These are phyloP conservation scores for Sicyos edulis DNA, from an alignment of 306 rosid genomes.

Conservation along the genomic window DNA sequence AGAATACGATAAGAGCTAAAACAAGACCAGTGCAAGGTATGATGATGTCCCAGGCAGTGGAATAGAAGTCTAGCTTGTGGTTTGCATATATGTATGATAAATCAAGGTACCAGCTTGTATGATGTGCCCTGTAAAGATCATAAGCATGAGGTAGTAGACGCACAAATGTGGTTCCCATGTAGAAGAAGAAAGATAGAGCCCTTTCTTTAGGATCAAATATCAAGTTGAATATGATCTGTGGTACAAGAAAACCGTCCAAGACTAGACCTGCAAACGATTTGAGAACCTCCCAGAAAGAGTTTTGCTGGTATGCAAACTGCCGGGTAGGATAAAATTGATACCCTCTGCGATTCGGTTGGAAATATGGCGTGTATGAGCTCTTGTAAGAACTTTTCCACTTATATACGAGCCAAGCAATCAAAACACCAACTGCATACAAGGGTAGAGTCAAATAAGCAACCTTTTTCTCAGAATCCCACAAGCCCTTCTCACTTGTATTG, in stretches of 20 bases:
- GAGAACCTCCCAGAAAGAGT: constrained; percentile 55
- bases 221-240: constrained; percentile 60
- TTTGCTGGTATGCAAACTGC: constrained; percentile 24
- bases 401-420: constrained; percentile 46
- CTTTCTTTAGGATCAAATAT: constrained; percentile 44
- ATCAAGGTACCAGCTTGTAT: constrained; percentile 47
- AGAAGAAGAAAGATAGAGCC: constrained; percentile 44
- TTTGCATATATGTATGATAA: constrained; percentile 62
- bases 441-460: constrained; percentile 54
- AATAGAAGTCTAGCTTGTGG: constrained; percentile 64
- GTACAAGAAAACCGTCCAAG: constrained; percentile 73
- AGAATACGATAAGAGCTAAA: constrained; percentile 49
- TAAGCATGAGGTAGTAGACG: constrained; percentile 82
- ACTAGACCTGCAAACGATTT: constrained; percentile 65
- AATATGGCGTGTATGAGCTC: constrained; percentile 26
- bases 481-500: constrained; percentile 32
- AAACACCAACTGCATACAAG: constrained; percentile 51
- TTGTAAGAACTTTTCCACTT: constrained; percentile 37
- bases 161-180: constrained; percentile 60
- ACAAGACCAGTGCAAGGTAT: constrained; percentile 50
- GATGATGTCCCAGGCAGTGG: constrained; percentile 80
- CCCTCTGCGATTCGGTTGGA: constrained; percentile 34
- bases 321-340: constrained; percentile 22
- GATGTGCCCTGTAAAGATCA: constrained; percentile 71
- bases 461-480: constrained; percentile 61